Conservation (phyloP, 495 filamentous ascomycete species). For the Lepidopterella palustris region DNA sequence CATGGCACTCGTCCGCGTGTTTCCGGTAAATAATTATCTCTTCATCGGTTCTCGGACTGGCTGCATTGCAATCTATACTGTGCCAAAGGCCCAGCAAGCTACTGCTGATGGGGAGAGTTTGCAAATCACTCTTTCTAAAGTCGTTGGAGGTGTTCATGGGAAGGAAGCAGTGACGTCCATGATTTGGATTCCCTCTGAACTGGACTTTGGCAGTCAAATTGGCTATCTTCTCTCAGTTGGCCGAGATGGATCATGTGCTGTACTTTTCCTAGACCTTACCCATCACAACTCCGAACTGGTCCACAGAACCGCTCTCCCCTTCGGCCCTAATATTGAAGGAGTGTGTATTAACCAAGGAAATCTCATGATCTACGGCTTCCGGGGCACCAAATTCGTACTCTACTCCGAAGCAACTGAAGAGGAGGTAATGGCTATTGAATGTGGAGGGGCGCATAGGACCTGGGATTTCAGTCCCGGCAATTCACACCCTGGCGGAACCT, state of each 20-base stretch:
- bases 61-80: slow-evolving; percentile 48
- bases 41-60: slow-evolving; percentile 65
- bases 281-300: slow-evolving; percentile 34
- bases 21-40: slow-evolving; percentile 42
- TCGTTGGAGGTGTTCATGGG: slow-evolving; percentile 43
- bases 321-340: slow-evolving; percentile 63
- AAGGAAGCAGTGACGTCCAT: slow-evolving; percentile 69
- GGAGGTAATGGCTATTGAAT: slow-evolving; percentile 63
- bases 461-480: slow-evolving; percentile 53
- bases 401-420: slow-evolving; percentile 64
- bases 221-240: slow-evolving; percentile 58
- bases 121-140: slow-evolving; percentile 14
- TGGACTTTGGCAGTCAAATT: slow-evolving; percentile 22
- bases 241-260: slow-evolving; percentile 65
- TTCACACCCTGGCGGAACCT: slow-evolving; percentile 26
- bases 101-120: slow-evolving; percentile 24
- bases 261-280: slow-evolving; percentile 39
- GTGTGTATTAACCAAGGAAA: slow-evolving; percentile 50
- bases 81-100: not conserved
- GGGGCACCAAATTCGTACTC: slow-evolving; percentile 65
- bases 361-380: slow-evolving; percentile 74
- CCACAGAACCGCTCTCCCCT: slow-evolving; percentile 51
- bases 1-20: slow-evolving; percentile 27
- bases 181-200: slow-evolving; percentile 15
- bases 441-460: slow-evolving; percentile 73